Percentiles rank a stretch among this genome's conserved stretches.
Evolutionary conservation across 176 grass and related monocot species (phyloP).

Genomic region (Ananas comosus): DNA sequence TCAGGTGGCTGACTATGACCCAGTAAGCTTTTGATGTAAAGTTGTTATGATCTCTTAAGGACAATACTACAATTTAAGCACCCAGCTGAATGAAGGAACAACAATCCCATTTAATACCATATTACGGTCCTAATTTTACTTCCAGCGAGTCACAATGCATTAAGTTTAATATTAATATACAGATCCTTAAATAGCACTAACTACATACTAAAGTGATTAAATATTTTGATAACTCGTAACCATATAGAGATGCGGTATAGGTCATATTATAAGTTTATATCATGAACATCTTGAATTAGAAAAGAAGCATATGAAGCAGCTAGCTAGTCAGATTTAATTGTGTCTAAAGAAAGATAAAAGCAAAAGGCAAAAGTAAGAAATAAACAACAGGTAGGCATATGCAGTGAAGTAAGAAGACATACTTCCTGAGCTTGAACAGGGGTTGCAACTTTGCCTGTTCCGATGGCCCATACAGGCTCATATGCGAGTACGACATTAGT

Average conservation of each 20-base stretch:
- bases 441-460: conserved; percentile 78
- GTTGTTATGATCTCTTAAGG: too few relatives aligned
- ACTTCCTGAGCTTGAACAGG: conserved; percentile 84
- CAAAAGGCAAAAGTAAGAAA: conserved; percentile 9
- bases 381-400: background rate
- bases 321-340: background rate
- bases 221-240: too few relatives aligned
- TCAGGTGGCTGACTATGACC: too few relatives aligned
- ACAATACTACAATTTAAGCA: too few relatives aligned
- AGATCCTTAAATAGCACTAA: too few relatives aligned
- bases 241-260: too few relatives aligned
- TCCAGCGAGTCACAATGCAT: conserved; percentile 7
- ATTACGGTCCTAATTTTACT: background rate
- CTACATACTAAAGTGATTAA: too few relatives aligned
- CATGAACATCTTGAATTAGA: too few relatives aligned
- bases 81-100: too few relatives aligned
- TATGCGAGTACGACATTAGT: conserved; percentile 76
- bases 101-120: background rate
- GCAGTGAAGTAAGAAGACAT: background rate
- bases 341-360: background rate
- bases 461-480: conserved; percentile 96
- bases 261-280: too few relatives aligned
- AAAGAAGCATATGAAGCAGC: background rate
- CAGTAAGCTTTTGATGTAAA: too few relatives aligned
- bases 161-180: background rate